Conservation (phyloP, 2,329 filamentous ascomycete genomes). For the Colletotrichum sp. region DNA sequence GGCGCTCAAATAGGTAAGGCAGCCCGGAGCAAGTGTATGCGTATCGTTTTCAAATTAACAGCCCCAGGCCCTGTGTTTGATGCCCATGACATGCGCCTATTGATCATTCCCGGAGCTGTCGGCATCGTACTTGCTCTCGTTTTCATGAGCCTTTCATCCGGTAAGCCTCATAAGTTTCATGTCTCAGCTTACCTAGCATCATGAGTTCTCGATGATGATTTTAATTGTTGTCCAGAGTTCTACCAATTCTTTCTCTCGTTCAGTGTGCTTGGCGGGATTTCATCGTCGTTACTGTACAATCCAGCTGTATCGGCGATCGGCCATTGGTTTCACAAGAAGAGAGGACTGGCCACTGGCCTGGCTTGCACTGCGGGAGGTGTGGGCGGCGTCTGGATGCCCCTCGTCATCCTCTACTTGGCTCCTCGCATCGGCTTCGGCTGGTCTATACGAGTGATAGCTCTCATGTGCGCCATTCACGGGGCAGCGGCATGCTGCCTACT, state of each 20-base stretch:
- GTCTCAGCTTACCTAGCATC: not conserved
- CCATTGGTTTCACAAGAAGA: slow-evolving; percentile 69
- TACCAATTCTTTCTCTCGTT: slow-evolving; percentile 39
- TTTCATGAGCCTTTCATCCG: not conserved
- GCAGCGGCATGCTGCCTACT: slow-evolving; percentile 5
- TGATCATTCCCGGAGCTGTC: not conserved
- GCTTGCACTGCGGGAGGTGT: slow-evolving; percentile 68
- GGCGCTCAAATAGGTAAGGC: slow-evolving; percentile 67
- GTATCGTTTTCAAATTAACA: not conserved
- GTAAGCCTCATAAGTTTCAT: not conserved
- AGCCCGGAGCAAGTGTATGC: not conserved
- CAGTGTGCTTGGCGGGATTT: slow-evolving; percentile 67
- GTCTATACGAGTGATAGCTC: slow-evolving; percentile 22
- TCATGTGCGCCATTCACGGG: not conserved
- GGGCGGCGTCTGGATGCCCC: slow-evolving; percentile 59
- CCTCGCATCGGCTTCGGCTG: slow-evolving; percentile 34
- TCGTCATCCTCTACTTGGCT: slow-evolving; percentile 30
- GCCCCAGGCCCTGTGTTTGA: not conserved
- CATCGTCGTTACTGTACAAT: slow-evolving; percentile 72
- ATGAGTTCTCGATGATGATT: not conserved
- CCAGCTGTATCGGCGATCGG: slow-evolving; percentile 69
- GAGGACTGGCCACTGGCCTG: slow-evolving; percentile 72
- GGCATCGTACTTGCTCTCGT: not conserved
- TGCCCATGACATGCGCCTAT: not conserved
- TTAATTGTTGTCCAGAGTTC: not conserved